A percentile compares a stretch with the other conserved stretches of the same genome.
Conservation (phyloP, 768 basidiomycete genomes). For the Gelatoporia subvermispora region DNA sequence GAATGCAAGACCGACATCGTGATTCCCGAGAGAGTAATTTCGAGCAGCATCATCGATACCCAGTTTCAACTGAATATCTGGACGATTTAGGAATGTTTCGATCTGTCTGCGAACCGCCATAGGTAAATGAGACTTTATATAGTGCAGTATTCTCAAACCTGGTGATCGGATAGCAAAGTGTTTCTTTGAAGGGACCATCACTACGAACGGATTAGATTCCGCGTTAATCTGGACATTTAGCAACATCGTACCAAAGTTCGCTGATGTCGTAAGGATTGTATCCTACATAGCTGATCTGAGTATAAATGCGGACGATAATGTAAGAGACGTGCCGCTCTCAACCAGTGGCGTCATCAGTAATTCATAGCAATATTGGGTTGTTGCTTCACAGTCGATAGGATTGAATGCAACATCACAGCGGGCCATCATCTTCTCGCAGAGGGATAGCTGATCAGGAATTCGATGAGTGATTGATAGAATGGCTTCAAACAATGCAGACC, state of each 20-base stretch:
- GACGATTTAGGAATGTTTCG: slow-evolving; percentile 52
- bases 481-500: slow-evolving; percentile 5
- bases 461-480: neutral
- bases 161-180: slow-evolving; percentile 55
- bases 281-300: slow-evolving; percentile 8
- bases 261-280: slow-evolving; percentile 66
- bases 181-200: slow-evolving; percentile 35
- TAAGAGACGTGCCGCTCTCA: slow-evolving; percentile 22
- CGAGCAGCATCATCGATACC: slow-evolving; percentile 51
- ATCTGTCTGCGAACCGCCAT: slow-evolving; percentile 26
- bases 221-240: neutral
- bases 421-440: slow-evolving; percentile 36
- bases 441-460: slow-evolving; percentile 30
- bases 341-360: slow-evolving; percentile 24
- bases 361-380: slow-evolving; percentile 32
- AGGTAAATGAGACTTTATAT: too few species aligned
- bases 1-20: slow-evolving; percentile 45
- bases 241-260: slow-evolving; percentile 35
- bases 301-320: neutral
- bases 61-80: slow-evolving; percentile 46
- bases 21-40: slow-evolving; percentile 35
- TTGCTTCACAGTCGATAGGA: slow-evolving; percentile 36
- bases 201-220: neutral
- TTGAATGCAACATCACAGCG: slow-evolving; percentile 42
- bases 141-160: slow-evolving; percentile 20